Evolutionary conservation across 1,139 yeast genomes (phyloP), one percentile per base, ranked within the genome.

Genomic region (Saccharomyces hybrid): DNA sequence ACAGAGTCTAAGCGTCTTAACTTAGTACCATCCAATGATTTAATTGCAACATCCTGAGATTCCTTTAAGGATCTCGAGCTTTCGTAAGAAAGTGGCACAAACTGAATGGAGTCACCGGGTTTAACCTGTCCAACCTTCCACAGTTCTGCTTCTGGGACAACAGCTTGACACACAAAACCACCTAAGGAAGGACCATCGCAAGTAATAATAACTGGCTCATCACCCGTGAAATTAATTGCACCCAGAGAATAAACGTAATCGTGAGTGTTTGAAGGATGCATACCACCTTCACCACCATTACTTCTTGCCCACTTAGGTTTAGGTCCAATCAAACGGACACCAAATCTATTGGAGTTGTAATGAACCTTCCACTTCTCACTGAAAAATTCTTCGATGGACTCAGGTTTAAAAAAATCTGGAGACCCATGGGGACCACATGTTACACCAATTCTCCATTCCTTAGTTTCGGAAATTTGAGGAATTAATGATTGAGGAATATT

Each of bases 221-320:
- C 98, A 72, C 99, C 99, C 31, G 98, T 91, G 69, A 93, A 93
- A 72, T 93, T 93, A 70, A 93, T 85, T 41, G 98, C 98, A 65
- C 99, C 98, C 58, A 91, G 76, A 1, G 98, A 88, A 71, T 93
- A 93, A 52, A 91, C 98, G 69, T 93, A 93, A 75, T 93, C 99
- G 69, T 91, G 98, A 50, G 97, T 93, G 73, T 93, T 93, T 16
- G 97, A 90, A 54, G 99, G 99, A 75, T 93, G 99, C 68, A 91
- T 77, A 56, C 99, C 99, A 57, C 95, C 98, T 68, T 90, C 97
- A 55, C 98, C 99, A 73, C 98, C 99, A 71, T 90, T 96, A n/a
- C 79, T 71, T 74, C 98, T 83, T 8, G 97, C 97, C 98, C 98
- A 93, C 67, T 81, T 79, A 7, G 98, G 99, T 71, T 90, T 91